These are phyloP conservation scores for Fusarium sp. DNA, from an alignment of 2,329 filamentous ascomycete genomes.

Conservation along the genomic window DNA sequence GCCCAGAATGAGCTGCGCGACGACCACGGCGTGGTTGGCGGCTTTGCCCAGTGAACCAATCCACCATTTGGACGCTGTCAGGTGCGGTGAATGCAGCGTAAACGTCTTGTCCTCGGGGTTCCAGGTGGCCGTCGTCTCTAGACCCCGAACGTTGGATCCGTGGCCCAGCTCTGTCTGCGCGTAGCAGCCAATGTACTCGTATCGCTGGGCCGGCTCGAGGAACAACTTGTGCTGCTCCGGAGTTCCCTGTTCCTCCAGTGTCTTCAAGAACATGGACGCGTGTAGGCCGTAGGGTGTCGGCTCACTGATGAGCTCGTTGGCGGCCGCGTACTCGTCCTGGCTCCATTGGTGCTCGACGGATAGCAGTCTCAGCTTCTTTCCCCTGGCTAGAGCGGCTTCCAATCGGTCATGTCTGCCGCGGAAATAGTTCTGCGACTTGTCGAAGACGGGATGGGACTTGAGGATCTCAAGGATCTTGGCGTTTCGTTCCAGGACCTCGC, in stretches of 20 bases:
- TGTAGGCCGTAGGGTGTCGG: conserved; percentile 83
- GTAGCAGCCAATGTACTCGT: conserved; percentile 84
- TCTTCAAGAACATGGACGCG: conserved; percentile 67
- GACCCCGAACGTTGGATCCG: conserved; percentile 81
- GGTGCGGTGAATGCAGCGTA: conserved; percentile 79
- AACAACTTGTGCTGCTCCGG: conserved; percentile 82
- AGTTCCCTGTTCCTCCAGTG: conserved; percentile 79
- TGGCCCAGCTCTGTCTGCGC: conserved; percentile 87
- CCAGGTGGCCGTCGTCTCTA: conserved; percentile 83
- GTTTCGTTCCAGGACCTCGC: conserved; percentile 74
- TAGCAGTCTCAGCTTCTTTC: conserved; percentile 79
- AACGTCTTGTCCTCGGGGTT: conserved; percentile 82
- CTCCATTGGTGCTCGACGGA: conserved; percentile 79
- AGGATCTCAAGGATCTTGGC: conserved; percentile 75
- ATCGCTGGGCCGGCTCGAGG: conserved; percentile 77
- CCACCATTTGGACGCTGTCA: conserved; percentile 89
- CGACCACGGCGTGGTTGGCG: conserved; percentile 84
- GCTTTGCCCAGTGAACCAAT: conserved; percentile 83
- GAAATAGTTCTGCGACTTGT: conserved; percentile 86
- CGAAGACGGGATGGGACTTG: conserved; percentile 78
- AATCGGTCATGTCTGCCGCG: conserved; percentile 79
- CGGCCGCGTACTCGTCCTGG: conserved; percentile 73
- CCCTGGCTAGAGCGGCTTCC: conserved; percentile 78
- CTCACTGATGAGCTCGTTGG: conserved; percentile 80
- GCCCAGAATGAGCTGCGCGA: conserved; percentile 80